These are phyloP conservation scores for Rosa multiflora DNA, from an alignment of 306 rosid genomes.

Conservation along the genomic window DNA sequence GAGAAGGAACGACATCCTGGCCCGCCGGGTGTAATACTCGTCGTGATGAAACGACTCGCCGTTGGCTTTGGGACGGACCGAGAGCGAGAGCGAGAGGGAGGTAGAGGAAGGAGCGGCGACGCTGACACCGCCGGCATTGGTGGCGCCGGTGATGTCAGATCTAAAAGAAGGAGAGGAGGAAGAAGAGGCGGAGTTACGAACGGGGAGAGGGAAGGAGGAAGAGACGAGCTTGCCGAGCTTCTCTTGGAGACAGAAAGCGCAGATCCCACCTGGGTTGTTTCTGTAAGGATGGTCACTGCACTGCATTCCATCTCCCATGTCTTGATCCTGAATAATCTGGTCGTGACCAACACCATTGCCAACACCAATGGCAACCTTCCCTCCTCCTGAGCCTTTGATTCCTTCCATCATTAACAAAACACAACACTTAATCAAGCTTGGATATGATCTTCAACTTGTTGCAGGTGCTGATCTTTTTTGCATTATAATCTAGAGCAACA, in stretches of 20 bases:
- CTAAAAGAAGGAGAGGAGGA: slow-evolving; percentile 77
- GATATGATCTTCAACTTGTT: background rate
- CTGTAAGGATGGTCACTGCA: slow-evolving; percentile 79
- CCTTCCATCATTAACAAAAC: slow-evolving; percentile 39
- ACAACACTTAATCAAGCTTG: background rate
- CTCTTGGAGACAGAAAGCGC: slow-evolving; percentile 90
- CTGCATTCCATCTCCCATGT: slow-evolving; percentile 78
- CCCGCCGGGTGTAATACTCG: slow-evolving; percentile 31
- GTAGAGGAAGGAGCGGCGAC: slow-evolving; percentile 22
- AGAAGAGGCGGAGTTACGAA: slow-evolving; percentile 57
- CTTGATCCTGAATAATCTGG: slow-evolving; percentile 42
- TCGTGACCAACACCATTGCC: slow-evolving; percentile 23
- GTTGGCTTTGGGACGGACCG: slow-evolving; percentile 17
- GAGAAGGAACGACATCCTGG: slow-evolving; percentile 67
- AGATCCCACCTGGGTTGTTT: slow-evolving; percentile 94
- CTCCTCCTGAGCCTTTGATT: slow-evolving; percentile 42
- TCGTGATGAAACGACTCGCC: slow-evolving; percentile 29
- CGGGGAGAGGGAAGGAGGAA: slow-evolving; percentile 73
- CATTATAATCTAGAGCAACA: background rate
- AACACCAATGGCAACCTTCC: slow-evolving; percentile 29
- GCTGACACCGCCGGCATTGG: background rate
- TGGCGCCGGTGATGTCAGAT: slow-evolving; percentile 42
- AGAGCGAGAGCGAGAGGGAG: slow-evolving; percentile 34
- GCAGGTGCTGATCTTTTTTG: background rate
- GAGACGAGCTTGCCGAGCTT: slow-evolving; percentile 92